Evolutionary conservation across 371 early-diverging fungal species (phyloP).

Genomic region (Mortierella polycephala): DNA sequence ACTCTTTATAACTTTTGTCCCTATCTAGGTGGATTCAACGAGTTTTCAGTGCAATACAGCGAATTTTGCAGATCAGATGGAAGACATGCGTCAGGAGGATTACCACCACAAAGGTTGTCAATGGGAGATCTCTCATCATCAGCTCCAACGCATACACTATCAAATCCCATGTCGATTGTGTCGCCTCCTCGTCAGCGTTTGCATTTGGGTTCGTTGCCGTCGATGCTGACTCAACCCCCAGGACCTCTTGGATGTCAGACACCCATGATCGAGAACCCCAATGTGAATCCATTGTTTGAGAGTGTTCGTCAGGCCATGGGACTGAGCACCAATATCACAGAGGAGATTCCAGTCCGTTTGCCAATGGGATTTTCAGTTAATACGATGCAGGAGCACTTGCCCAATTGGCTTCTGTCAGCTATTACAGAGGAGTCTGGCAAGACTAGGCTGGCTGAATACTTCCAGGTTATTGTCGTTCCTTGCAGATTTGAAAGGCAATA

Average conservation of each 20-base stretch:
- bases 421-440: slow-evolving; percentile 35
- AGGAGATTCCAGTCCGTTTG: slow-evolving; percentile 50
- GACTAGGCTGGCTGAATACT: slow-evolving; percentile 34
- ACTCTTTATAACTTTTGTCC: background rate
- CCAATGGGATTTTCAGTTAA: slow-evolving; percentile 42
- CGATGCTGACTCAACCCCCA: slow-evolving; percentile 42
- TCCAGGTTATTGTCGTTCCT: slow-evolving; percentile 29
- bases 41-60: slow-evolving; percentile 15
- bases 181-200: slow-evolving; percentile 50
- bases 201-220: slow-evolving; percentile 48
- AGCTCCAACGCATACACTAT: slow-evolving; percentile 5
- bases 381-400: slow-evolving; percentile 29
- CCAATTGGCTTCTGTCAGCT: slow-evolving; percentile 31
- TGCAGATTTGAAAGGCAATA: background rate
- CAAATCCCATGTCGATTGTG: slow-evolving; percentile 15
- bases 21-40: slow-evolving; percentile 33
- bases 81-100: slow-evolving; percentile 4
- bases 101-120: slow-evolving; percentile 12
- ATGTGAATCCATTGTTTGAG: slow-evolving; percentile 52
- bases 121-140: slow-evolving; percentile 4
- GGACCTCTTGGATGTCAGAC: slow-evolving; percentile 44
- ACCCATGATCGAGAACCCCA: slow-evolving; percentile 53
- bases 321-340: slow-evolving; percentile 47
- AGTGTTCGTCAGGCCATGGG: slow-evolving; percentile 54
- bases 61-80: slow-evolving; percentile 26